A percentile compares a stretch with the other conserved stretches of the same genome.
These are phyloP conservation scores for Penicillium ochrochloron DNA, from an alignment of 495 filamentous ascomycete genomes.

Conservation along the genomic window DNA sequence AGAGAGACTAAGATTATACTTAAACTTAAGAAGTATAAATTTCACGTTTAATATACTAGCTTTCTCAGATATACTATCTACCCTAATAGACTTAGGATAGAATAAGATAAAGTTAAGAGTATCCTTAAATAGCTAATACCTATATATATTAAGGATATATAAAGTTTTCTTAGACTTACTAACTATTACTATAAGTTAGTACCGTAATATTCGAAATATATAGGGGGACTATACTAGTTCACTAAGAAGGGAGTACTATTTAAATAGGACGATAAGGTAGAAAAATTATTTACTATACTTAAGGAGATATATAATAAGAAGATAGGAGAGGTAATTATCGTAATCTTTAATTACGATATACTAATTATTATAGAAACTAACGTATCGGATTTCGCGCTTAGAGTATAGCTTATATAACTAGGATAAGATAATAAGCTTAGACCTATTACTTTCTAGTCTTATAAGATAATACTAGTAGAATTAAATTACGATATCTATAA, in stretches of 20 bases:
- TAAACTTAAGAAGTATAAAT: slow-evolving; percentile 24
- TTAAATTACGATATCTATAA: slow-evolving; percentile 2
- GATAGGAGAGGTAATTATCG: not conserved
- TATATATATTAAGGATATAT: not conserved
- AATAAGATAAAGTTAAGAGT: not conserved
- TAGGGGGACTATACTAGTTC: not conserved
- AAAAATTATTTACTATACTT: not conserved
- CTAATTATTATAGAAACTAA: slow-evolving; percentile 7
- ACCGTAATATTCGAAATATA: not conserved
- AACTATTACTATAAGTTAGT: slow-evolving; percentile 4
- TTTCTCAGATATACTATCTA: slow-evolving; percentile 10
- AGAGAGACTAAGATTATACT: slow-evolving; percentile 12
- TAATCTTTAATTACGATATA: slow-evolving; percentile 1
- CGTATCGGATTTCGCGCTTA: not conserved
- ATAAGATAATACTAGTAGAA: slow-evolving; percentile 4
- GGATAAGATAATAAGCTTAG: slow-evolving; percentile 4
- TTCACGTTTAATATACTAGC: not conserved
- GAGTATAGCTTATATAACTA: slow-evolving; percentile 7
- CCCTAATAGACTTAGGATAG: not conserved
- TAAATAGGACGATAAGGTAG: not conserved
- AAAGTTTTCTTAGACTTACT: slow-evolving; percentile 4
- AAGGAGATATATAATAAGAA: slow-evolving; percentile 8
- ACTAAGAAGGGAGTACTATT: slow-evolving; percentile 8
- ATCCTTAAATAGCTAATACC: not conserved
- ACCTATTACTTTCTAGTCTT: slow-evolving; percentile 6